Percentiles rank a stretch among this genome's conserved stretches.
Evolutionary conservation across 2,329 filamentous ascomycete species (phyloP).

Genomic region (Colletotrichum kahawae): DNA sequence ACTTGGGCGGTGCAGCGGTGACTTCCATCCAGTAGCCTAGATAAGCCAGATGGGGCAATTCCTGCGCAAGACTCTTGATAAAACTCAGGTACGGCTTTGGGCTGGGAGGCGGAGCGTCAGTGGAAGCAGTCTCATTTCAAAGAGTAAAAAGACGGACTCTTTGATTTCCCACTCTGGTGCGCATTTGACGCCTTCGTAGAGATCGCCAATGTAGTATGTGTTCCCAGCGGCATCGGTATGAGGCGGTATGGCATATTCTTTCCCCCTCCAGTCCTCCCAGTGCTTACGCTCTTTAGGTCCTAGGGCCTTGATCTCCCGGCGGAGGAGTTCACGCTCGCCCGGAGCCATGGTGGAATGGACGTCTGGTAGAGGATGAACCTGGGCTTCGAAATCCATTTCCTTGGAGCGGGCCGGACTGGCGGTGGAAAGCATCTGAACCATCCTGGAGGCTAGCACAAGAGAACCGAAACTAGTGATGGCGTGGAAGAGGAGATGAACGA

Average conservation of each 20-base stretch:
- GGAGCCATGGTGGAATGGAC: background rate
- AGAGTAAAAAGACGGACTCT: background rate
- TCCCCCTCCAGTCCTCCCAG: rapidly evolving
- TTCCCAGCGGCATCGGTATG: background rate
- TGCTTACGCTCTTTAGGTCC: background rate
- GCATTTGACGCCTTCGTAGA: background rate
- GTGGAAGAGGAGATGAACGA: background rate
- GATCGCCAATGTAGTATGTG: background rate
- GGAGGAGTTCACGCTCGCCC: background rate
- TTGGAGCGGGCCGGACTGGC: background rate
- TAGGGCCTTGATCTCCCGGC: background rate
- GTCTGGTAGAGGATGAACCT: background rate
- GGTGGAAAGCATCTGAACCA: background rate
- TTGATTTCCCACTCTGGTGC: background rate
- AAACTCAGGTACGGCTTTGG: background rate
- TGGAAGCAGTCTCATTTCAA: background rate
- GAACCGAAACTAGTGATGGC: background rate
- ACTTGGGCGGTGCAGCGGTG: background rate
- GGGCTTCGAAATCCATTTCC: background rate
- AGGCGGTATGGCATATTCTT: background rate
- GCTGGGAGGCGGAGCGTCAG: background rate
- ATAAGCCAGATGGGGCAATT: background rate
- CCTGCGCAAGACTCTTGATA: background rate
- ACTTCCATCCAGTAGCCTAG: background rate
- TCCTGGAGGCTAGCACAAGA: background rate